phyloP scores from a whole-genome alignment of 108 stramenopile species.

The Aurantiochytrium sp. region DNA sequence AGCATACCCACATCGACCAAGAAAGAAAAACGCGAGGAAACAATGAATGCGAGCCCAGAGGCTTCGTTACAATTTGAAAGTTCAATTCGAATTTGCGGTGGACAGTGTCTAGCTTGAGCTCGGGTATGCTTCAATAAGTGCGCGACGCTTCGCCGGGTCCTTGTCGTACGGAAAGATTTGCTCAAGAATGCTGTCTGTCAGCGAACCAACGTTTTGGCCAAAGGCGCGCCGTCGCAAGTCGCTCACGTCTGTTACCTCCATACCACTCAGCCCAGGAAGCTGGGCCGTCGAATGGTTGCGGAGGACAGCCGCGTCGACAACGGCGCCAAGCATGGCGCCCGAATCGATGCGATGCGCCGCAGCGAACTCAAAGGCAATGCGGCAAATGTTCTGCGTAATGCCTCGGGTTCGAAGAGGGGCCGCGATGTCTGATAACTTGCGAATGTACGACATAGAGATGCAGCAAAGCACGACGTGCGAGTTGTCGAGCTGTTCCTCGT shows the following conservation, averaged over 20 bases:
- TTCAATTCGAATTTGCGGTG: not conserved
- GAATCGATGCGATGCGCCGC: not conserved
- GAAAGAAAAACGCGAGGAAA: not conserved
- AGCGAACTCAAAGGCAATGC: not conserved
- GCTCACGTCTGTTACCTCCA: not conserved
- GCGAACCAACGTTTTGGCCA: not conserved
- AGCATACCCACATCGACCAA: too few species aligned
- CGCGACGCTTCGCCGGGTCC: not conserved
- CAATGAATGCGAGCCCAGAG: not conserved
- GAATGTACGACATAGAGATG: not conserved
- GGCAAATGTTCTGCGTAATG: not conserved
- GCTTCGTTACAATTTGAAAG: not conserved
- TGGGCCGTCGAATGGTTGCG: not conserved
- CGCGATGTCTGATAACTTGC: not conserved
- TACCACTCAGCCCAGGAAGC: not conserved
- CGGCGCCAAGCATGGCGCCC: not conserved
- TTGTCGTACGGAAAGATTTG: not conserved
- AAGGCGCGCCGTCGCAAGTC: not conserved
- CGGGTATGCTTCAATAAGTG: not conserved
- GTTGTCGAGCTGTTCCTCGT: not conserved
- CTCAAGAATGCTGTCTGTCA: not conserved
- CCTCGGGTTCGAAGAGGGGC: not conserved
- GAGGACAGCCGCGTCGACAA: not conserved
- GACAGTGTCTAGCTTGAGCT: not conserved
- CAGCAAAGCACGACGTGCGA: not conserved